Conservation (phyloP, 2,329 filamentous ascomycete species). For the Monosporascus sp. region DNA sequence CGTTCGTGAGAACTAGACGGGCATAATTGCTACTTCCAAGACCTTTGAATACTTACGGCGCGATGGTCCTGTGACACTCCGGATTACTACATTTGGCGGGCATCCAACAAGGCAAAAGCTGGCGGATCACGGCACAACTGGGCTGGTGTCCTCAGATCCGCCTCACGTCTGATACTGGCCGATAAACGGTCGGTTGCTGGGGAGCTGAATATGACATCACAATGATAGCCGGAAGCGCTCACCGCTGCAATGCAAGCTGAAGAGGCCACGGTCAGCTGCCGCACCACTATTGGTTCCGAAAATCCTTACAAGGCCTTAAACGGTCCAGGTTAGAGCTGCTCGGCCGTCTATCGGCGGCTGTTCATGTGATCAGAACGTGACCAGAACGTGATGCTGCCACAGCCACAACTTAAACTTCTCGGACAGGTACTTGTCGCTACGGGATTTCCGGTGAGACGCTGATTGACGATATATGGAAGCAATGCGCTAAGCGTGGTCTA, state of each 20-base stretch:
- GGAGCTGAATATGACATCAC: constrained; percentile 18
- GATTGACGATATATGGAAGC: too few relatives aligned
- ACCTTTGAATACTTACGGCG: background rate
- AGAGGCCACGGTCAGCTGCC: background rate
- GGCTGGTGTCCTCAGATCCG: background rate
- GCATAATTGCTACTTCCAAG: background rate
- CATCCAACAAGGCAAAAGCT: background rate
- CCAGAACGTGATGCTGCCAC: background rate
- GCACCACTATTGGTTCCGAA: background rate
- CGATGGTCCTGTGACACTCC: background rate
- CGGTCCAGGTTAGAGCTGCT: background rate
- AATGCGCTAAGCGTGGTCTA: too few relatives aligned
- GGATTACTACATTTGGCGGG: background rate
- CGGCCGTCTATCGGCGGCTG: too few relatives aligned
- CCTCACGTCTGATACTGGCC: background rate
- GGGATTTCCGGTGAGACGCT: background rate
- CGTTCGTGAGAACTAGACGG: too few relatives aligned
- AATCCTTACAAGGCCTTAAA: background rate
- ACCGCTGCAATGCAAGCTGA: constrained; percentile 3
- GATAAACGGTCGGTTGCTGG: constrained; percentile 1
- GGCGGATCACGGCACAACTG: background rate
- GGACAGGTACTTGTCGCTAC: background rate
- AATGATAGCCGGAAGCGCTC: constrained; percentile 5
- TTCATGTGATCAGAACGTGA: background rate
- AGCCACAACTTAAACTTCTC: background rate